phyloP scores from a whole-genome alignment of 2,329 filamentous ascomycete genomes.

The Penicillium sp. region DNA sequence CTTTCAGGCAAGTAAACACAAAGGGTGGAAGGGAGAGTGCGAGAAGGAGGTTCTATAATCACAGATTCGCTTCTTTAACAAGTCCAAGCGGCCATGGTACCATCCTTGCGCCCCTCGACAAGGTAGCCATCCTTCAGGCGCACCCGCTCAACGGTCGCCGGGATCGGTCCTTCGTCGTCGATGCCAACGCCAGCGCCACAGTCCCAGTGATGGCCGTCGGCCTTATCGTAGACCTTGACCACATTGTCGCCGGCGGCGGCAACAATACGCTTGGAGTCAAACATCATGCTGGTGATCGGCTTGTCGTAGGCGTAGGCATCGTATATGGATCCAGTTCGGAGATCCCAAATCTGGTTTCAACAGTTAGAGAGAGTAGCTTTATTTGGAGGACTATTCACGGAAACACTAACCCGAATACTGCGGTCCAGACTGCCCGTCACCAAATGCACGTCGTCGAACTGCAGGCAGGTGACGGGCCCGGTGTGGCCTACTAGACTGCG shows the following conservation, averaged over 20 bases:
- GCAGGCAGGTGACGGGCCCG: constrained; percentile 86
- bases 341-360: constrained; percentile 83
- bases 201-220: constrained; percentile 94
- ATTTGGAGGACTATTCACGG: neutral
- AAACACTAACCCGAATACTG: constrained; percentile 78
- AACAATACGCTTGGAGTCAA: constrained; percentile 86
- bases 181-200: constrained; percentile 77
- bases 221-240: constrained; percentile 97
- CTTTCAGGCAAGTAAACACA: constrained; percentile 9
- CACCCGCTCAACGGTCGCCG: constrained; percentile 77
- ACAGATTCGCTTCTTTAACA: constrained; percentile 50
- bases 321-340: constrained; percentile 90
- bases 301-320: constrained; percentile 96
- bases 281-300: constrained; percentile 95
- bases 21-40: neutral
- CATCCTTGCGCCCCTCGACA: constrained; percentile 84
- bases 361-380: neutral
- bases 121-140: constrained; percentile 92
- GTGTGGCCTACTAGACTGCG: constrained; percentile 94
- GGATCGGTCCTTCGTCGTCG: constrained; percentile 65
- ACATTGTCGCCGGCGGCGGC: constrained; percentile 88
- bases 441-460: constrained; percentile 94
- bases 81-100: constrained; percentile 87
- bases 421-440: constrained; percentile 91
- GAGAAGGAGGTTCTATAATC: neutral